Percentiles rank a stretch among this genome's conserved stretches.
Conservation (phyloP, 2,329 filamentous ascomycete species). For the Sclerotiophoma versabilis region DNA sequence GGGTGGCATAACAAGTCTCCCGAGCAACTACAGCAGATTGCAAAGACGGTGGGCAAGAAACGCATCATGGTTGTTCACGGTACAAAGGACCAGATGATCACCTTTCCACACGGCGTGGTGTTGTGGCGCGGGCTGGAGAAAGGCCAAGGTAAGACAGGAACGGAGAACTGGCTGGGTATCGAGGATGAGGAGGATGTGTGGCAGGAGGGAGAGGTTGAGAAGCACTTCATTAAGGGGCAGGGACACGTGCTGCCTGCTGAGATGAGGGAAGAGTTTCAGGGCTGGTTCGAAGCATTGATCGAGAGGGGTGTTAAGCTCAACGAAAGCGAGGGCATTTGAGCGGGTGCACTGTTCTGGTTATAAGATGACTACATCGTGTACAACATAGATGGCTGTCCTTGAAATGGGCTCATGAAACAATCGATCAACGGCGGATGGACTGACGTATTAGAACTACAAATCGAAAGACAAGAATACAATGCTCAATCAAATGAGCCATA, state of each 20-base stretch:
- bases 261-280: slow-evolving; percentile 72
- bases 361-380: too few relatives aligned
- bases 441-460: too few relatives aligned
- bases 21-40: slow-evolving; percentile 70
- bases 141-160: slow-evolving; percentile 46
- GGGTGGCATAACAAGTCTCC: slow-evolving; percentile 80
- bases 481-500: too few relatives aligned
- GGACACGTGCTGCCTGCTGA: slow-evolving; percentile 81
- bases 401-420: too few relatives aligned
- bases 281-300: slow-evolving; percentile 65
- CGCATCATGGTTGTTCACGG: slow-evolving; percentile 82
- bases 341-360: too few relatives aligned
- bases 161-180: slow-evolving; percentile 43
- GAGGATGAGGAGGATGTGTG: slow-evolving; percentile 46
- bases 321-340: neutral
- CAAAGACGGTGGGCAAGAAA: slow-evolving; percentile 72
- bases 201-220: slow-evolving; percentile 56
- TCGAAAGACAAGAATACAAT: too few relatives aligned
- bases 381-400: too few relatives aligned
- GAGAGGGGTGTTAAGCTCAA: slow-evolving; percentile 51
- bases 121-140: slow-evolving; percentile 72
- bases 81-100: slow-evolving; percentile 78
- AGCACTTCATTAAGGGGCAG: slow-evolving; percentile 70
- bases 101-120: slow-evolving; percentile 71
- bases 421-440: too few relatives aligned